These are phyloP conservation scores for Pythium periplocum DNA, from an alignment of 352 stramenopile species.

Conservation along the genomic window DNA sequence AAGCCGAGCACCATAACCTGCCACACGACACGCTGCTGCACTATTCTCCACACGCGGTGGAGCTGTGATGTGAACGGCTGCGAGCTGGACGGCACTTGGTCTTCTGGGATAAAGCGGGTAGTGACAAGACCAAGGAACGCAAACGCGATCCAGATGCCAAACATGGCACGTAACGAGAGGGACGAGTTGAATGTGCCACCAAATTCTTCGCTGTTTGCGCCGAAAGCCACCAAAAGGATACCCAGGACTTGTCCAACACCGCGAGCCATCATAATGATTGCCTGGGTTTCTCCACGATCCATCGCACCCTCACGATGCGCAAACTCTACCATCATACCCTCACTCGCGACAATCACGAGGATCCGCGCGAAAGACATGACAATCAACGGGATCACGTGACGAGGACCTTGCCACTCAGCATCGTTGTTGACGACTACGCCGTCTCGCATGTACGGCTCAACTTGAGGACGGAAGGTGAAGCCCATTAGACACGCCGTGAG, in stretches of 20 bases:
- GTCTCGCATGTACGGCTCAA: background rate
- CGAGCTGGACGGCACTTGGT: background rate
- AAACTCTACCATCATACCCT: constrained; percentile 22
- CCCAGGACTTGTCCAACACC: constrained; percentile 11
- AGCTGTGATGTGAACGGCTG: background rate
- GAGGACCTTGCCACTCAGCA: background rate
- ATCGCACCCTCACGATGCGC: constrained; percentile 12
- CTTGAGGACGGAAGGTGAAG: background rate
- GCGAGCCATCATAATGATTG: constrained; percentile 11
- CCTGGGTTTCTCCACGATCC: constrained; percentile 15
- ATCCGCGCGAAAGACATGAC: constrained; percentile 1
- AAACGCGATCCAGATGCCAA: background rate
- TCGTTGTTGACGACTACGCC: background rate
- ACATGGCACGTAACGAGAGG: background rate
- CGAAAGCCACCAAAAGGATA: constrained; percentile 3
- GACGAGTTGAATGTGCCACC: constrained; percentile 3
- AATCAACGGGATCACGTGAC: constrained; percentile 1
- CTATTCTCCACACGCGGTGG: background rate
- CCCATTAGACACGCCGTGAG: too few species aligned
- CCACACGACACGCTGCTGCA: constrained; percentile 2
- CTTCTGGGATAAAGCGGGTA: background rate
- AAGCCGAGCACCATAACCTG: constrained; percentile 4
- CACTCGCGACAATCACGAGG: constrained; percentile 8
- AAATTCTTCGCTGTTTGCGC: constrained; percentile 2
- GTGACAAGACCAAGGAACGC: background rate